Percentiles rank a stretch among this genome's conserved stretches.
Conservation (phyloP, 495 filamentous ascomycete species). For the Neurospora pannonica region DNA sequence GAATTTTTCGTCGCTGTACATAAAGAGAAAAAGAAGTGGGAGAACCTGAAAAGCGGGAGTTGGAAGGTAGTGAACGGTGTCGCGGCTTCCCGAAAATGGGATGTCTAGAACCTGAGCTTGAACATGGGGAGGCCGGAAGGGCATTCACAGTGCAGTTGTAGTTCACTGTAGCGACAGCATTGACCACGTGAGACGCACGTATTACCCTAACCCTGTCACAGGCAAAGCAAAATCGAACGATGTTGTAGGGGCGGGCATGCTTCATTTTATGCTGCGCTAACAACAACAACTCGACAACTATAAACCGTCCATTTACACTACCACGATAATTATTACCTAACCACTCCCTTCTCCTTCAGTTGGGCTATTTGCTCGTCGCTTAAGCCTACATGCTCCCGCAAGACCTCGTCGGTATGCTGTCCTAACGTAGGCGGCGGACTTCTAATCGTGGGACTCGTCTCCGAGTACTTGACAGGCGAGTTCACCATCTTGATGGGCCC, state of each 20-base stretch:
- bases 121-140: not conserved
- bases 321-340: slow-evolving; percentile 27
- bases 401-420: slow-evolving; percentile 84
- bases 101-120: not conserved
- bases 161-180: not conserved
- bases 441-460: slow-evolving; percentile 66
- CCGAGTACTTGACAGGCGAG: slow-evolving; percentile 92
- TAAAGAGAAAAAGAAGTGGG: not conserved
- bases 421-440: slow-evolving; percentile 78
- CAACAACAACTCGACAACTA: not conserved
- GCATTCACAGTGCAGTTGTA: not conserved
- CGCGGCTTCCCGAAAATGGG: not conserved
- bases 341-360: slow-evolving; percentile 58
- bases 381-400: slow-evolving; percentile 57
- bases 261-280: slow-evolving; percentile 32
- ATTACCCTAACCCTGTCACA: not conserved
- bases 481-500: slow-evolving; percentile 85
- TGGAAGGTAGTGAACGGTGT: not conserved
- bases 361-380: slow-evolving; percentile 49
- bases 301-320: slow-evolving; percentile 22
- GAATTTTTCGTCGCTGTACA: not conserved
- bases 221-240: slow-evolving; percentile 24
- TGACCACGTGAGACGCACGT: slow-evolving; percentile 11
- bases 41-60: not conserved
- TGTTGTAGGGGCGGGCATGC: slow-evolving; percentile 51